Conservation (phyloP, 1,284 basidiomycete species). For the Tetrapyrgos nigripes region DNA sequence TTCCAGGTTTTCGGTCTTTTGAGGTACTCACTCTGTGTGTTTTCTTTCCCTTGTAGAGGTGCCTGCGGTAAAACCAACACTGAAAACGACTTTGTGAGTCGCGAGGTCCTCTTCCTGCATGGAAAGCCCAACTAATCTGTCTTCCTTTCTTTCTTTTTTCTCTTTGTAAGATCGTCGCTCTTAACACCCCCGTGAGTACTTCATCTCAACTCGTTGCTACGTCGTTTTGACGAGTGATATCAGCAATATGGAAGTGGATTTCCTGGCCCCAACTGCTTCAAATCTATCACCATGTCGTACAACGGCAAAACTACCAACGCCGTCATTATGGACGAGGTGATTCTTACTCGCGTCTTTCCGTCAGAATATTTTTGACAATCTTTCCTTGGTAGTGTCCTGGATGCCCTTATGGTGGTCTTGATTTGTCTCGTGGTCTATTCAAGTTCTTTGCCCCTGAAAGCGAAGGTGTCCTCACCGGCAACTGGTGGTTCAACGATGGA, state of each 20-base stretch:
- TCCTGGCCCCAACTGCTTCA: slow-evolving; percentile 66
- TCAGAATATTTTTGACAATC: neutral
- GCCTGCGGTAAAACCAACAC: slow-evolving; percentile 44
- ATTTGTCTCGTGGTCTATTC: slow-evolving; percentile 83
- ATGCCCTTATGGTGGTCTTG: slow-evolving; percentile 77
- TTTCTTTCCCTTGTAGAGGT: slow-evolving; percentile 39
- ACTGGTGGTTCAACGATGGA: slow-evolving; percentile 59
- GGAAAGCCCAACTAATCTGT: neutral
- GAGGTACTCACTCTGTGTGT: neutral
- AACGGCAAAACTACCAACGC: slow-evolving; percentile 69
- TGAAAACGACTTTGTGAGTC: slow-evolving; percentile 40
- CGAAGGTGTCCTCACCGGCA: slow-evolving; percentile 61
- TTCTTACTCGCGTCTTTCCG: slow-evolving; percentile 20
- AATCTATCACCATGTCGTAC: slow-evolving; percentile 68
- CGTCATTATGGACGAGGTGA: slow-evolving; percentile 69
- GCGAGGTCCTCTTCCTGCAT: neutral
- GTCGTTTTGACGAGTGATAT: neutral
- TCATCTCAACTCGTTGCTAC: neutral
- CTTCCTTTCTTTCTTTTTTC: slow-evolving; percentile 3
- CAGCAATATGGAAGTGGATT: slow-evolving; percentile 60
- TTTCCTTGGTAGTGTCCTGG: slow-evolving; percentile 69
- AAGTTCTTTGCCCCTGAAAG: slow-evolving; percentile 53
- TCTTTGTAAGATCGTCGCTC: slow-evolving; percentile 45
- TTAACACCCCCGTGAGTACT: slow-evolving; percentile 35
- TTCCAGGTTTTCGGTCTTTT: neutral